Percentiles rank a stretch among this genome's conserved stretches.
Evolutionary conservation across 1,284 basidiomycete species (phyloP).

Genomic region (Cryptococcus depauperatus): DNA sequence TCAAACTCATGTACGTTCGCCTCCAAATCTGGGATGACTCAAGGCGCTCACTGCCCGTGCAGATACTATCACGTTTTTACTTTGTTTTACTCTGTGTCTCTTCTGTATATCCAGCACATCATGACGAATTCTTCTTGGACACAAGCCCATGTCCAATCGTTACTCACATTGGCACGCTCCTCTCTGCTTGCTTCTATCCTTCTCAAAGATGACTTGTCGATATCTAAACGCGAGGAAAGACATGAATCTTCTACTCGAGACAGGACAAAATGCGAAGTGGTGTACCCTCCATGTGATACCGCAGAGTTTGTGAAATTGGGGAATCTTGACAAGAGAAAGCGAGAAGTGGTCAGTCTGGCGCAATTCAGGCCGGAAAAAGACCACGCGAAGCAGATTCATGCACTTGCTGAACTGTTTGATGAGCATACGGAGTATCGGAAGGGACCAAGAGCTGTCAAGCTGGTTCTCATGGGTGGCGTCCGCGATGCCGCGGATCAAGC

Average conservation of each 20-base stretch:
- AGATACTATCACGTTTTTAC: conserved; percentile 90
- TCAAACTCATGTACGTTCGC: conserved; percentile 63
- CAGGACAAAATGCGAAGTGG: conserved; percentile 46
- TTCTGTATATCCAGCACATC: conserved; percentile 60
- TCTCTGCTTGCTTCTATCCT: conserved; percentile 27
- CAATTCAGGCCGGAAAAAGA: conserved; percentile 95
- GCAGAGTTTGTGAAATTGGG: conserved; percentile 57
- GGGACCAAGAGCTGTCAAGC: conserved; percentile 17
- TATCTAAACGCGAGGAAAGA: conserved; percentile 15
- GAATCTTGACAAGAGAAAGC: conserved; percentile 54
- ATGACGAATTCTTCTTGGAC: conserved; percentile 99
- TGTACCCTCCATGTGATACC: conserved; percentile 92
- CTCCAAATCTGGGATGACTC: neutral
- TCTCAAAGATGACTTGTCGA: conserved; percentile 27
- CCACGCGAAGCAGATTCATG: conserved; percentile 68
- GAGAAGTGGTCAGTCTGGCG: conserved; percentile 74
- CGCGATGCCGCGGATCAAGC: conserved; percentile 66
- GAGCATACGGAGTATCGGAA: conserved; percentile 52
- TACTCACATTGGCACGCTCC: conserved; percentile 47
- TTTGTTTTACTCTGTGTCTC: conserved; percentile 65
- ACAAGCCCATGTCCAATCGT: conserved; percentile 66
- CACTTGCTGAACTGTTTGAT: conserved; percentile 58
- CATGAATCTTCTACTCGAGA: conserved; percentile 14
- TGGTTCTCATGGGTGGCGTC: conserved; percentile 67
- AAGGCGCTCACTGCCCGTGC: conserved; percentile 2